These are phyloP conservation scores for Apophysomyces sp. DNA, from an alignment of 371 early-diverging fungal genomes.

Conservation along the genomic window DNA sequence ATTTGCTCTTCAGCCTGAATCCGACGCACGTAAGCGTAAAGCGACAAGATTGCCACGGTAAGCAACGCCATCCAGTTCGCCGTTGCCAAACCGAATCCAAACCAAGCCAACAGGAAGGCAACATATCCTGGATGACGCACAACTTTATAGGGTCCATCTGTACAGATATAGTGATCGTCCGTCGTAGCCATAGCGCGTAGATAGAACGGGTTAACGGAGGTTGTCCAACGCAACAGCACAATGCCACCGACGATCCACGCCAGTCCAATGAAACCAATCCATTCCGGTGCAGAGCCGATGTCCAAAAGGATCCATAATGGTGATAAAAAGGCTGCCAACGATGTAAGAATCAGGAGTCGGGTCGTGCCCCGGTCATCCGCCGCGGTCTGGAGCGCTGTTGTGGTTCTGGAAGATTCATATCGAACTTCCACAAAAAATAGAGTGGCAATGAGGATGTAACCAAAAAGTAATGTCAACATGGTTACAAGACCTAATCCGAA, in stretches of 20 bases:
- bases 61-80: slow-evolving; percentile 24
- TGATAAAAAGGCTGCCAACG: slow-evolving; percentile 12
- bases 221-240: slow-evolving; percentile 30
- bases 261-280: slow-evolving; percentile 26
- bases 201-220: slow-evolving; percentile 35
- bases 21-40: slow-evolving; percentile 24
- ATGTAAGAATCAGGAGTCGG: slow-evolving; percentile 18
- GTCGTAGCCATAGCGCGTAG: slow-evolving; percentile 35
- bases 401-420: slow-evolving; percentile 47
- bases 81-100: slow-evolving; percentile 34
- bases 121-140: slow-evolving; percentile 44
- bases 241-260: slow-evolving; percentile 24
- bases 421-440: slow-evolving; percentile 27
- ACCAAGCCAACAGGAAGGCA: slow-evolving; percentile 37
- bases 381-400: slow-evolving; percentile 28
- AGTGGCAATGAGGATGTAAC: slow-evolving; percentile 14
- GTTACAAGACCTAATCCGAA: background rate
- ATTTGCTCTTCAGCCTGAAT: slow-evolving; percentile 39
- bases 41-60: slow-evolving; percentile 13
- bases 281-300: slow-evolving; percentile 3
- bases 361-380: slow-evolving; percentile 34
- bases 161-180: slow-evolving; percentile 44
- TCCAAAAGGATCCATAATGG: slow-evolving; percentile 17
- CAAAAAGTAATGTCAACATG: slow-evolving; percentile 16
- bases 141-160: slow-evolving; percentile 37